Percentiles rank a stretch among this genome's conserved stretches.
Conservation (phyloP, 768 basidiomycete genomes). For the Leccinum disarticulatum region DNA sequence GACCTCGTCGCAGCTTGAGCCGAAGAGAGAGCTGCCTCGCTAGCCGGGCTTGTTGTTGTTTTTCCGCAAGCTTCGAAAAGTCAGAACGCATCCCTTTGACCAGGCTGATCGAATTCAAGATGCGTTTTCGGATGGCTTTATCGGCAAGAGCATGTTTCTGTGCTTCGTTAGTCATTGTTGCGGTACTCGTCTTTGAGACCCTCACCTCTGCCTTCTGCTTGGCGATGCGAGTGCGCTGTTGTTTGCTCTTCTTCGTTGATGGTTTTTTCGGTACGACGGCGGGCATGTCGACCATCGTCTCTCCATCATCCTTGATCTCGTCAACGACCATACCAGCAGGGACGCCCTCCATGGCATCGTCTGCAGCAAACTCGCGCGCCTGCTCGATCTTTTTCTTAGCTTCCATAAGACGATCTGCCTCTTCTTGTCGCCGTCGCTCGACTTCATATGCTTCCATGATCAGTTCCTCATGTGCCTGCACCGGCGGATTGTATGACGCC, state of each 20-base stretch:
- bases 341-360: constrained; percentile 35
- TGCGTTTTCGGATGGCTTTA: constrained; percentile 56
- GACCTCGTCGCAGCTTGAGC: constrained; percentile 58
- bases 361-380: constrained; percentile 39
- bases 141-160: constrained; percentile 68
- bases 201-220: constrained; percentile 63
- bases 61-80: constrained; percentile 35
- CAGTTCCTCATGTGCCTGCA: constrained; percentile 68
- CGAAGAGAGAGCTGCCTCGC: constrained; percentile 42
- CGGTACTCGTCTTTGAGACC: not conserved
- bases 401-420: constrained; percentile 52
- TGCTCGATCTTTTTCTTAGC: constrained; percentile 55
- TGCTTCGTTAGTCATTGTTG: not conserved
- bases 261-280: constrained; percentile 38
- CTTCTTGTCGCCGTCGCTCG: constrained; percentile 58
- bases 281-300: constrained; percentile 33
- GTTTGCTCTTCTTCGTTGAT: constrained; percentile 53
- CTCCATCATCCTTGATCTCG: constrained; percentile 41
- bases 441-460: constrained; percentile 63
- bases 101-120: constrained; percentile 57
- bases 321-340: constrained; percentile 70
- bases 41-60: constrained; percentile 38
- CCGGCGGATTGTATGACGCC: constrained; percentile 86
- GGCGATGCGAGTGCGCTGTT: constrained; percentile 68
- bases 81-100: constrained; percentile 52